Percentiles rank a stretch among this genome's conserved stretches.
Conservation (phyloP, 2,329 filamentous ascomycete species). For the Madurella fahalii region DNA sequence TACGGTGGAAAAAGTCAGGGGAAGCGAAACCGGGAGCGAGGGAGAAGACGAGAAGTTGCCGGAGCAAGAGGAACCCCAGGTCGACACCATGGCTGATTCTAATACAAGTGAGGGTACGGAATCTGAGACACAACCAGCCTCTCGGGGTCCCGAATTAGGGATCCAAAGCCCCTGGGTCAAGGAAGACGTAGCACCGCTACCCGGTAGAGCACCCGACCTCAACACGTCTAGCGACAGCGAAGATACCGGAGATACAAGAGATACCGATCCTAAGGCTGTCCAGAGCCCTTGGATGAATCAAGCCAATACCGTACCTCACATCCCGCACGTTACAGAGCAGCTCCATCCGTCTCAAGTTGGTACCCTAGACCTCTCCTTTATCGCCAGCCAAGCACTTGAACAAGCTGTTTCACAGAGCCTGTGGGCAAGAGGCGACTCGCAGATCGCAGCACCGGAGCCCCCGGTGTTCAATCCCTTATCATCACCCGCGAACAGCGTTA, state of each 20-base stretch:
- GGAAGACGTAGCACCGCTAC: not conserved
- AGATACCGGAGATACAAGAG: not conserved
- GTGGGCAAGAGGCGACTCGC: conserved; percentile 24
- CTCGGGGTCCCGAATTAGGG: not conserved
- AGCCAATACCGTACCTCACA: not conserved
- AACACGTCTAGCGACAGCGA: not conserved
- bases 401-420: conserved; percentile 17
- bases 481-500: conserved; percentile 17
- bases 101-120: not conserved
- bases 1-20: not conserved
- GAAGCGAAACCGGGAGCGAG: conserved; percentile 3
- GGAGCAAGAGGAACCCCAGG: not conserved
- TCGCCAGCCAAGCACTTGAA: conserved; percentile 8
- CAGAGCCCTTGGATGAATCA: conserved; percentile 31
- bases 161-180: conserved; percentile 13
- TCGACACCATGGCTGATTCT: not conserved
- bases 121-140: not conserved
- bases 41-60: not conserved
- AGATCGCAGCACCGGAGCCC: conserved; percentile 11
- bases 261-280: conserved; percentile 14
- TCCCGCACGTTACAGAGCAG: not conserved
- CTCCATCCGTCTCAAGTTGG: not conserved
- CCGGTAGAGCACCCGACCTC: not conserved
- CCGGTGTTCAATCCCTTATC: conserved; percentile 19
- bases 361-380: not conserved